These are phyloP conservation scores for Leccinum subgranulosum DNA, from an alignment of 768 basidiomycete species.

Conservation along the genomic window DNA sequence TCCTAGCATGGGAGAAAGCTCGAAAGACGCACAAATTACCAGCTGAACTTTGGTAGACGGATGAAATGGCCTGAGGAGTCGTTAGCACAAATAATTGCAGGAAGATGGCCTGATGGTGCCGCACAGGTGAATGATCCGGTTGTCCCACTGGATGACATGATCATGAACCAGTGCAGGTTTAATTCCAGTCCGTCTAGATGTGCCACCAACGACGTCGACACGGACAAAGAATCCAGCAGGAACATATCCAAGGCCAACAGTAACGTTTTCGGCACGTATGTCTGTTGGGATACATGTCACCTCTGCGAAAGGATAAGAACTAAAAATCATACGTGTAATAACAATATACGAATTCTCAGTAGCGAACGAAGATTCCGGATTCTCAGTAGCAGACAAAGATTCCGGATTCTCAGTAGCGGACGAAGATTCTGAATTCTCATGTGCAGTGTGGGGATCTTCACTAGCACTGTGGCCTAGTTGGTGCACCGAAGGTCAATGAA, in stretches of 20 bases:
- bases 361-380: too few relatives aligned
- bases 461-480: too few relatives aligned
- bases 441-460: too few relatives aligned
- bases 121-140: background rate
- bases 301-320: background rate
- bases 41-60: background rate
- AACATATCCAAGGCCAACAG: background rate
- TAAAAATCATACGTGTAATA: constrained; percentile 1
- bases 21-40: background rate
- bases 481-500: too few relatives aligned
- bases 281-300: background rate
- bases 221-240: constrained; percentile 11
- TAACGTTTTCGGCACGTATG: constrained; percentile 4
- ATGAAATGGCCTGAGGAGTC: background rate
- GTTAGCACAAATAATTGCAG: background rate
- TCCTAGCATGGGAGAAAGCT: constrained; percentile 2
- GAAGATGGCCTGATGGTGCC: background rate
- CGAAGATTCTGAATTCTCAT: too few relatives aligned
- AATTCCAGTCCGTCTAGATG: background rate
- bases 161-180: background rate
- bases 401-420: too few relatives aligned
- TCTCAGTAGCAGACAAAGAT: too few relatives aligned
- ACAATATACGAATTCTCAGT: background rate
- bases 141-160: background rate
- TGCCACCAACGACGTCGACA: background rate